Percentiles rank a stretch among this genome's conserved stretches.
Conservation (phyloP, 805 yeast genomes). For the Candida easanensis region DNA sequence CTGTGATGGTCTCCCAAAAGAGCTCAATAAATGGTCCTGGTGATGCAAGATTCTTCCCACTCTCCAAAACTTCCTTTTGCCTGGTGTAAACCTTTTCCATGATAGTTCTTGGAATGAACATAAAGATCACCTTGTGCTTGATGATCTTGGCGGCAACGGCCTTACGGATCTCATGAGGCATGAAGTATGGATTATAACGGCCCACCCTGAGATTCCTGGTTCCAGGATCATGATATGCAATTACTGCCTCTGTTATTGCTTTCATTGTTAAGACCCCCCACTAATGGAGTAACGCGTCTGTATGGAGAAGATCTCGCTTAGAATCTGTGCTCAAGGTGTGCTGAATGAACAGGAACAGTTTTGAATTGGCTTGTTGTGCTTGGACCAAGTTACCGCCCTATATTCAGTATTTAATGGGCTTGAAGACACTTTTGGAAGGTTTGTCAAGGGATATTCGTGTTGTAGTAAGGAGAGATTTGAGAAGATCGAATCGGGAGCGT, state of each 20-base stretch:
- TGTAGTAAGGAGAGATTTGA: too few relatives aligned
- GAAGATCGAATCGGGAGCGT: too few relatives aligned
- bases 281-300: too few relatives aligned
- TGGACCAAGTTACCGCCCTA: too few relatives aligned
- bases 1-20: constrained; percentile 12
- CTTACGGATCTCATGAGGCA: constrained; percentile 17
- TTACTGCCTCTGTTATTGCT: constrained; percentile 9
- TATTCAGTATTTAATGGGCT: too few relatives aligned
- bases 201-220: constrained; percentile 8
- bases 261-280: too few relatives aligned
- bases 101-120: constrained; percentile 6
- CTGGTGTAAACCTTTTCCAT: constrained; percentile 12
- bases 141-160: constrained; percentile 14
- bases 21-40: constrained; percentile 9
- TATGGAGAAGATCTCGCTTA: too few relatives aligned
- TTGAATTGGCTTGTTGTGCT: too few relatives aligned
- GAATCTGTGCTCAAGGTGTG: too few relatives aligned
- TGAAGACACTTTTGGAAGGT: too few relatives aligned
- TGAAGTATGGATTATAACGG: constrained; percentile 15
- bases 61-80: constrained; percentile 1
- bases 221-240: constrained; percentile 12
- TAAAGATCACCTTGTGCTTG: constrained; percentile 8
- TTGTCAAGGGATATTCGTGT: too few relatives aligned
- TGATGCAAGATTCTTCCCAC: constrained; percentile 1
- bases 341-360: too few relatives aligned